Base-by-base conservation (phyloP, 805 yeast species). In the Candida yuanshanica region DNA sequence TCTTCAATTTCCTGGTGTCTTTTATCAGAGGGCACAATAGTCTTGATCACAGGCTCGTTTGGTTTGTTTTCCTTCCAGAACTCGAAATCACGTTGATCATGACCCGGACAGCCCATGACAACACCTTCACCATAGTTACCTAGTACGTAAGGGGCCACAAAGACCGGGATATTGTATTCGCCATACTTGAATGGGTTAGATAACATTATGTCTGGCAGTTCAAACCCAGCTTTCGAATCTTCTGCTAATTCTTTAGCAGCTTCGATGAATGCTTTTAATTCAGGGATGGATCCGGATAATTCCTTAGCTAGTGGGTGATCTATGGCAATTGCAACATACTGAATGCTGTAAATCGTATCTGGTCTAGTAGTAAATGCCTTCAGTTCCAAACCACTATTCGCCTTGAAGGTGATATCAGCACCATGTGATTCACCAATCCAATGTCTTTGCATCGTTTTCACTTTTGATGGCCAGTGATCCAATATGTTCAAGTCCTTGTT, bases 21-120 rank as follows among this genome's bases (percentile, higher is more conserved):
- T 9, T 47, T 34, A 14, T 41, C 42, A 3, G 35, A 27, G 5
- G 60, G 53, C 1, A 51, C 48, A 6, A 53, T 37, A n/a, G 52
- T 44, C 18, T 49, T 48, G 3, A 36, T 42, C 27, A 31, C 51
- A 21, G 43, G 45, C 36, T 20, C 44, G 23, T 57, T 55, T 0
- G 83, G 82, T 53, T 68, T 69, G 55, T 85, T 85, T 34, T 64
- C 55, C 4, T 57, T 51, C 96, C 97, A 91, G 56, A 93, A 91
- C 7, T 71, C 85, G 51, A 58, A 77, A 56, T 93, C 99, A 46
- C 98, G 72, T 35, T 69, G 66, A 60, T 93, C 98, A 60, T 90
- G 97, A 0, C 84, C 96, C 2, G 99, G 99, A 53, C 95, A 87
- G 2, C 99, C 99, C 98, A 93, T 91, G 0, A 91, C 98, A 1